phyloP scores from a whole-genome alignment of 2,329 filamentous ascomycete genomes.

The Curvularia spicifera region DNA sequence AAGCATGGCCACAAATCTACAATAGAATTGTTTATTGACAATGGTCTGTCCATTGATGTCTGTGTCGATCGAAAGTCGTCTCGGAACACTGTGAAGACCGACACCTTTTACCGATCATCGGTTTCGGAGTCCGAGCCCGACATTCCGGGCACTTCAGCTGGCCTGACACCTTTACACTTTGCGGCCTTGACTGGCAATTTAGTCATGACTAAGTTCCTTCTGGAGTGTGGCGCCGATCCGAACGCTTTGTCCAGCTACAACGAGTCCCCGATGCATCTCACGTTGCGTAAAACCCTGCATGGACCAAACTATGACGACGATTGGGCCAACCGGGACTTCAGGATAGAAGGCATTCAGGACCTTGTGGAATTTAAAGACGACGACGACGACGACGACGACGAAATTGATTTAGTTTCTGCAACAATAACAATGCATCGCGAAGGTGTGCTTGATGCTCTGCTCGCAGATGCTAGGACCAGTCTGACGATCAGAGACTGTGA shows the following conservation, averaged over 20 bases:
- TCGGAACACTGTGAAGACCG: neutral
- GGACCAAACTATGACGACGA: neutral
- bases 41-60: conserved; percentile 11
- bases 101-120: neutral
- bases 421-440: neutral
- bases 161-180: neutral
- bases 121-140: neutral
- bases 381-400: neutral
- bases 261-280: conserved; percentile 2
- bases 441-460: conserved; percentile 1
- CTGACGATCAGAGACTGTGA: neutral
- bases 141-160: neutral
- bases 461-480: neutral
- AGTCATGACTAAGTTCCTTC: neutral
- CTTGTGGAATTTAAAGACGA: neutral
- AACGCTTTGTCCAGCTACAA: neutral
- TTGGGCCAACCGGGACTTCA: neutral
- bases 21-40: conserved; percentile 14
- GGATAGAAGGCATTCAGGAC: neutral
- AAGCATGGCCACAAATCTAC: conserved; percentile 15
- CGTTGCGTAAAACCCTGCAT: neutral
- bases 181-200: neutral
- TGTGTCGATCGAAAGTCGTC: conserved; percentile 10
- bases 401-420: neutral
- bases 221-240: neutral